Percentiles rank a stretch among this genome's conserved stretches.
Conservation (phyloP, 129 eudicot genomes). For the Dittrichia graveolens region DNA sequence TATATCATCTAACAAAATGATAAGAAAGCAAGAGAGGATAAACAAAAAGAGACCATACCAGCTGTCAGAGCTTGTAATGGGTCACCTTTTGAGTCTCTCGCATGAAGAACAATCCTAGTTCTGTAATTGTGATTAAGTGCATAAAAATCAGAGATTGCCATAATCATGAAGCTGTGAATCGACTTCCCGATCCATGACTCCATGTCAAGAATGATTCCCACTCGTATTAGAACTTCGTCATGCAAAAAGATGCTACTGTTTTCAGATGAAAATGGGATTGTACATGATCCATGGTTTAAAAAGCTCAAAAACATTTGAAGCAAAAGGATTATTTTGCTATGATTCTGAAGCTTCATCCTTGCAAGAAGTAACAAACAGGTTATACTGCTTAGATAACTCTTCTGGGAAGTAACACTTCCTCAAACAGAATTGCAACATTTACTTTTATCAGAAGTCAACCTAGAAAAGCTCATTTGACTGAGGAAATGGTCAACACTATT, state of each 20-base stretch:
- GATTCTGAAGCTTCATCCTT: not conserved
- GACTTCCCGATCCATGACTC: slow-evolving; percentile 9
- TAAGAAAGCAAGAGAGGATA: not conserved
- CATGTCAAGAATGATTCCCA: slow-evolving; percentile 21
- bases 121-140: not conserved
- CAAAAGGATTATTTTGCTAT: not conserved
- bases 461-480: not conserved
- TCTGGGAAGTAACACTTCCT: not conserved
- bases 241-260: slow-evolving; percentile 8
- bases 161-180: slow-evolving; percentile 4
- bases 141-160: slow-evolving; percentile 21
- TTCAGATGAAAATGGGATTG: not conserved
- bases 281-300: not conserved
- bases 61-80: slow-evolving; percentile 17
- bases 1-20: not conserved
- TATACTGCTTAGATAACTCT: not conserved
- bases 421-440: not conserved
- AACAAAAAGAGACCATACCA: slow-evolving; percentile 3
- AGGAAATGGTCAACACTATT: not conserved
- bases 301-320: not conserved
- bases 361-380: not conserved
- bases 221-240: slow-evolving; percentile 1
- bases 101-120: slow-evolving; percentile 13
- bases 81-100: slow-evolving; percentile 22
- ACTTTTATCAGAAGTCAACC: not conserved